Percentiles rank a stretch among this genome's conserved stretches.
Evolutionary conservation across 768 basidiomycete genomes (phyloP).

Genomic region (Dictyophora rubrovolvata): DNA sequence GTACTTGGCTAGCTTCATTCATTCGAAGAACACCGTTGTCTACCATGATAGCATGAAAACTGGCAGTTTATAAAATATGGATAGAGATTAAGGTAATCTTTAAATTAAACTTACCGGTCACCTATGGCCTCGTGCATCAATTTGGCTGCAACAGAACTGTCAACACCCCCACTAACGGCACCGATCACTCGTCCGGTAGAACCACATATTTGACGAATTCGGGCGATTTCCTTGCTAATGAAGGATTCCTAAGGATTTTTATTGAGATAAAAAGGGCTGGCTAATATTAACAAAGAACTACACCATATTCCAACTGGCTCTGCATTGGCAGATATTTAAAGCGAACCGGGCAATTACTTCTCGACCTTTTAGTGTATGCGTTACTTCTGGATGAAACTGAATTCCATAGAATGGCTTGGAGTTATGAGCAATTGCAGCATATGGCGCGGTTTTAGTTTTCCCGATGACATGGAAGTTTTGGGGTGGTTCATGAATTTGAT

Average conservation of each 20-base stretch:
- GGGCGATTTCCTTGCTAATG: conserved; percentile 89
- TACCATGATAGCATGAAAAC: conserved; percentile 99
- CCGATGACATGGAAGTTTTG: conserved; percentile 82
- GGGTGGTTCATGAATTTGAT: conserved; percentile 78
- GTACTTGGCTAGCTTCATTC: conserved; percentile 83
- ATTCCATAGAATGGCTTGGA: conserved; percentile 88
- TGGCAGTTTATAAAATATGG: conserved; percentile 22
- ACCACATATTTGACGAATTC: conserved; percentile 92
- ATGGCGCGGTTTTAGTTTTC: conserved; percentile 78
- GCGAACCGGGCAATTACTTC: conserved; percentile 85
- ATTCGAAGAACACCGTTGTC: conserved; percentile 94
- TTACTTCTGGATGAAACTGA: conserved; percentile 98
- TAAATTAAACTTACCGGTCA: conserved; percentile 56
- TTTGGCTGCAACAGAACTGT: conserved; percentile 96
- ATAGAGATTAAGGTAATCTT: conserved; percentile 1
- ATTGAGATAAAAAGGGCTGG: conserved; percentile 1
- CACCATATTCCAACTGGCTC: conserved; percentile 90
- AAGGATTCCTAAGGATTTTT: conserved; percentile 68
- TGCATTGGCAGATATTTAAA: conserved; percentile 73
- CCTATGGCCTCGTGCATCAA: conserved; percentile 99
- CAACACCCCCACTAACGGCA: conserved; percentile 95
- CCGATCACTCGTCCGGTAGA: conserved; percentile 93
- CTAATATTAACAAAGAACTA: conserved; percentile 10
- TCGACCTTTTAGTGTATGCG: conserved; percentile 82
- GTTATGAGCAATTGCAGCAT: conserved; percentile 86